Percentiles rank a stretch among this genome's conserved stretches.
phyloP scores from a whole-genome alignment of 768 basidiomycete species.

The Panus rudis region DNA sequence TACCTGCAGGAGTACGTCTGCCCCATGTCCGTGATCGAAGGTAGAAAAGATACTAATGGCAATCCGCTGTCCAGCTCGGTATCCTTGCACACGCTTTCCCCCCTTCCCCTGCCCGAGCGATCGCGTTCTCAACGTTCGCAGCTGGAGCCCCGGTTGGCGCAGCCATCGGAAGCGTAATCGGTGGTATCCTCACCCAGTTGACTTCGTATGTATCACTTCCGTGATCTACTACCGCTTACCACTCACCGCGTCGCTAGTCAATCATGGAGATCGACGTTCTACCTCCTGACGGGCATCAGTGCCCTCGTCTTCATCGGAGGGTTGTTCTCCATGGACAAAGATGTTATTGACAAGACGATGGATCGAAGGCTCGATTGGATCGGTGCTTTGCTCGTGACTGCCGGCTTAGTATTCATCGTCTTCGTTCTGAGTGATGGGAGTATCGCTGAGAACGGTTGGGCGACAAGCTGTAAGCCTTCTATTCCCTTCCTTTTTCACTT shows the following conservation, averaged over 20 bases:
- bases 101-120: slow-evolving; percentile 54
- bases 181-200: slow-evolving; percentile 64
- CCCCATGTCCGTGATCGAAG: not conserved
- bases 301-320: slow-evolving; percentile 46
- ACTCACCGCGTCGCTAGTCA: slow-evolving; percentile 4
- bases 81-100: slow-evolving; percentile 80
- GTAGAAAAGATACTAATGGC: not conserved
- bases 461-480: slow-evolving; percentile 39
- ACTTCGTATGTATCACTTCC: slow-evolving; percentile 22
- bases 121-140: slow-evolving; percentile 78
- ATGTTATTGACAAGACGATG: slow-evolving; percentile 29
- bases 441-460: slow-evolving; percentile 55
- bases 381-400: slow-evolving; percentile 59
- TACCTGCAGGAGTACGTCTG: slow-evolving; percentile 59
- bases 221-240: not conserved
- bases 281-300: slow-evolving; percentile 51
- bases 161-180: slow-evolving; percentile 60
- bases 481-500: not conserved
- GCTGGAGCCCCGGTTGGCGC: slow-evolving; percentile 83
- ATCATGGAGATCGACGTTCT: slow-evolving; percentile 68
- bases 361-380: slow-evolving; percentile 65
- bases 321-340: slow-evolving; percentile 53
- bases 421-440: slow-evolving; percentile 69
- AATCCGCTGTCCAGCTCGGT: slow-evolving; percentile 53
- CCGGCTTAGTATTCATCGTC: slow-evolving; percentile 60